Evolutionary conservation across 345 rosid species (phyloP).

Genomic region (Rhizophora mangle): DNA sequence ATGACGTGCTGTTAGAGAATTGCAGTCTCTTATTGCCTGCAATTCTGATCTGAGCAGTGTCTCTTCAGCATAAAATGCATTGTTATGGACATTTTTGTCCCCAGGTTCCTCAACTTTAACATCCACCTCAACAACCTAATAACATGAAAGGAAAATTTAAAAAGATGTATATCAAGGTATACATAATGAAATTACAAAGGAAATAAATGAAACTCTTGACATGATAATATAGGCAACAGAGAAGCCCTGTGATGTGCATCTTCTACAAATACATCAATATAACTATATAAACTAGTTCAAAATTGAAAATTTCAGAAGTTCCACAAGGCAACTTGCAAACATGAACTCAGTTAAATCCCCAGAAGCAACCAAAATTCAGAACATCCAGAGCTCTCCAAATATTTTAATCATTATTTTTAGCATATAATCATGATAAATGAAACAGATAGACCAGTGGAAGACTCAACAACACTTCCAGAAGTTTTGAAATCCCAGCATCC

Average conservation of each 20-base stretch:
- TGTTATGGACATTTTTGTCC: constrained; percentile 70
- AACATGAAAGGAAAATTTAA: neutral
- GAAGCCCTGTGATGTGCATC: neutral
- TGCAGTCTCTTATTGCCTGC: constrained; percentile 81
- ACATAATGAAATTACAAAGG: too few relatives aligned
- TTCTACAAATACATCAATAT: neutral
- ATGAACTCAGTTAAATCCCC: neutral
- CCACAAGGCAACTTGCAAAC: neutral
- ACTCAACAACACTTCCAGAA: too few relatives aligned
- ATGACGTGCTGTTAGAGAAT: constrained; percentile 75
- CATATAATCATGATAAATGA: too few relatives aligned
- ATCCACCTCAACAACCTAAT: constrained; percentile 84
- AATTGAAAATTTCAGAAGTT: neutral
- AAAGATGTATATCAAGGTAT: too few relatives aligned
- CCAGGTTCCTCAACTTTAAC: constrained; percentile 76
- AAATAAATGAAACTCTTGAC: too few relatives aligned
- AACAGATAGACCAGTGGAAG: too few relatives aligned
- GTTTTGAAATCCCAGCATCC: too few relatives aligned
- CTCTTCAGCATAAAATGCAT: constrained; percentile 90
- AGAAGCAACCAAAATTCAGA: too few relatives aligned
- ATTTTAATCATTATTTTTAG: too few relatives aligned
- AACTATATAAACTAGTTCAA: neutral
- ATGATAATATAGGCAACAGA: neutral
- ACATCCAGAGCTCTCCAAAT: too few relatives aligned
- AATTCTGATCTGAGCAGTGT: constrained; percentile 63